A percentile compares a stretch with the other conserved stretches of the same genome.
These are phyloP conservation scores for Penicillium egyptiacum DNA, from an alignment of 495 filamentous ascomycete species.

Conservation along the genomic window DNA sequence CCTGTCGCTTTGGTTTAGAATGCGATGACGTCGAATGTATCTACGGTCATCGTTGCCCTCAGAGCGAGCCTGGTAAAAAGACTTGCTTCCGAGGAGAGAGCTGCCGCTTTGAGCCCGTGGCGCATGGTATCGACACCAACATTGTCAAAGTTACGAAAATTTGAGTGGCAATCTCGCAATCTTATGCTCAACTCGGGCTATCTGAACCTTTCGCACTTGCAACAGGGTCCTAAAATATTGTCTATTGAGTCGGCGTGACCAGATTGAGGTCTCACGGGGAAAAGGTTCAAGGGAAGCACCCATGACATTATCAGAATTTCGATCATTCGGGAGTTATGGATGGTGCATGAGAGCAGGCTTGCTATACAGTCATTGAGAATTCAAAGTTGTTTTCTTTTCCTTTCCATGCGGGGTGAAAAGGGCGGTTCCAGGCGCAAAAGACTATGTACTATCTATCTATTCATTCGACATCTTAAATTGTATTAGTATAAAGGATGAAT, in stretches of 20 bases:
- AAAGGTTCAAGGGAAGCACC: constrained; percentile 3
- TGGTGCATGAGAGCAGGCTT: constrained; percentile 14
- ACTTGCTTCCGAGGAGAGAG: constrained; percentile 52
- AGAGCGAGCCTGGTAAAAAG: constrained; percentile 49
- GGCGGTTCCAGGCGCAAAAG: constrained; percentile 3
- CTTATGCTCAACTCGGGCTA: constrained; percentile 8
- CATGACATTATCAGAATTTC: constrained; percentile 13
- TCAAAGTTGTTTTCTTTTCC: background rate
- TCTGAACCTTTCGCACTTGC: constrained; percentile 3
- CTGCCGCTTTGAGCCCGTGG: constrained; percentile 50
- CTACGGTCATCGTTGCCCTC: constrained; percentile 70
- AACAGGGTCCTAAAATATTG: constrained; percentile 6
- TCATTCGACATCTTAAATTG: constrained; percentile 4
- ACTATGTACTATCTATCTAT: constrained; percentile 5
- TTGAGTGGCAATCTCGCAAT: constrained; percentile 21
- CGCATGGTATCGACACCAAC: constrained; percentile 53
- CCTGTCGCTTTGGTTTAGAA: constrained; percentile 69
- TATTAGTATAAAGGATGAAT: constrained; percentile 13
- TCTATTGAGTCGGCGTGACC: constrained; percentile 9
- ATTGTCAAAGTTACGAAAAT: constrained; percentile 55
- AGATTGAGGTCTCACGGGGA: constrained; percentile 11
- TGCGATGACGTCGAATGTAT: constrained; percentile 79
- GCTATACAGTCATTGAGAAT: constrained; percentile 4
- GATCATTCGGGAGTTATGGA: constrained; percentile 10
- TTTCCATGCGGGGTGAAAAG: constrained; percentile 7